These are phyloP conservation scores for Paspalum notatum DNA, from an alignment of 176 grass and related monocot genomes.

Conservation along the genomic window DNA sequence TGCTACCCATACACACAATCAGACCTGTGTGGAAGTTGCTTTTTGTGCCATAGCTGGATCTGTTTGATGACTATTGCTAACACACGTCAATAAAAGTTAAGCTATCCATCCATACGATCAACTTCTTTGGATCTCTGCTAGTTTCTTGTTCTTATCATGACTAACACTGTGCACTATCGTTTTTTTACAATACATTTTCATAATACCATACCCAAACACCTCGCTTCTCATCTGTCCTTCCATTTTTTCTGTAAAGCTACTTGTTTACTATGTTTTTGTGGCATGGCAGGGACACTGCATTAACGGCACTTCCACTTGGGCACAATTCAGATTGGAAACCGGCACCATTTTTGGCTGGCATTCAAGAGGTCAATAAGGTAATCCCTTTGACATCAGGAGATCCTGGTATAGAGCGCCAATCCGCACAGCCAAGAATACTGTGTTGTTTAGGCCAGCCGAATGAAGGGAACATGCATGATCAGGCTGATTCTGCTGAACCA, in stretches of 20 bases:
- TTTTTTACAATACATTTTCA: not conserved
- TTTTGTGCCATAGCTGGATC: not conserved
- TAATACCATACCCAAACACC: not conserved
- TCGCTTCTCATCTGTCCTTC: slow-evolving; percentile 15
- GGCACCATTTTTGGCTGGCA: slow-evolving; percentile 8
- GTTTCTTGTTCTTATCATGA: not conserved
- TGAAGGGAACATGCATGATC: slow-evolving; percentile 62
- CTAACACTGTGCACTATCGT: not conserved
- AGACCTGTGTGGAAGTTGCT: not conserved
- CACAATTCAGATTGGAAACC: slow-evolving; percentile 29
- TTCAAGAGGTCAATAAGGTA: slow-evolving; percentile 37
- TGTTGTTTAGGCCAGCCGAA: slow-evolving; percentile 33
- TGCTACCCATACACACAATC: not conserved
- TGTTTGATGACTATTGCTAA: not conserved
- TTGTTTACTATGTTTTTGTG: slow-evolving; percentile 35
- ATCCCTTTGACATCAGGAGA: slow-evolving; percentile 30
- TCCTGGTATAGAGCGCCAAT: slow-evolving; percentile 31
- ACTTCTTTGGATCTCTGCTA: not conserved
- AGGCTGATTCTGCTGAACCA: slow-evolving; percentile 33
- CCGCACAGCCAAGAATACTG: slow-evolving; percentile 26
- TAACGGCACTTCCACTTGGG: slow-evolving; percentile 4
- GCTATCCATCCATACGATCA: not conserved
- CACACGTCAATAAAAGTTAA: no score
- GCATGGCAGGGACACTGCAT: slow-evolving; percentile 32
- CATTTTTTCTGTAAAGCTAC: slow-evolving; percentile 14